Base-by-base conservation (phyloP, 192 early-diverging fungal species). In the Coemansia sp. region DNA sequence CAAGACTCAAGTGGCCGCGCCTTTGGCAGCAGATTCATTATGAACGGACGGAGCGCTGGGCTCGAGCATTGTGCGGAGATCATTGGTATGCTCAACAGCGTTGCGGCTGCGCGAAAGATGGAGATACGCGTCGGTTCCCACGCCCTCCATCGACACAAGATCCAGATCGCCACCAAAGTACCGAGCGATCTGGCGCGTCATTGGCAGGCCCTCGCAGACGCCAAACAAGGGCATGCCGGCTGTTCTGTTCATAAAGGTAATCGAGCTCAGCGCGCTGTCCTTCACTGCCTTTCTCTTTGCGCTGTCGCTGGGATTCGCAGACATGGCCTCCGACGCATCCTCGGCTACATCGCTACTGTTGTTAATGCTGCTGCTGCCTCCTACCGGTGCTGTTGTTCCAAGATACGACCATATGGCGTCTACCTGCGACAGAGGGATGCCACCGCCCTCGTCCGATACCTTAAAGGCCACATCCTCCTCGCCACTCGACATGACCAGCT, bases 91-190 rank as follows among this genome's bases (percentile, higher is more conserved):
- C 43, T 78, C 75, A 3, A 56, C 61, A 15, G 66, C 70, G 42
- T 74, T 83, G 63, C 69, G 65, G 59, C 72, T 69, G 64, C 75
- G 72, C 47, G 82, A 75, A 19, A 85, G 46, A 49, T 85, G 77
- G 54, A 90, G 65, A 63, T 85, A 90, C n/a, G 82, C 72, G 45
- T 89, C 87, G 1, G 86, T 87, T 0, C 89, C 88, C 40, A 85
- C 83, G 11, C 87, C 88, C 64, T 90, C 88, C 89, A 90, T 90
- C 5, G 87, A 88, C 2, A 87, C 76, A 40, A 90, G 63, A 13
- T 85, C 82, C 46, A 90, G 61, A 41, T 89, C 89, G 22, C 89
- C 89, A 32, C 88, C 89, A 77, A 90, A 90, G 68, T 88, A 86
- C 12, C 83, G 76, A 37, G 87, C 87, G 45, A 87, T 83, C 62